A percentile compares a stretch with the other conserved stretches of the same genome.
phyloP scores from a whole-genome alignment of 2,329 filamentous ascomycete species.

The Sphaceloma murrayae region DNA sequence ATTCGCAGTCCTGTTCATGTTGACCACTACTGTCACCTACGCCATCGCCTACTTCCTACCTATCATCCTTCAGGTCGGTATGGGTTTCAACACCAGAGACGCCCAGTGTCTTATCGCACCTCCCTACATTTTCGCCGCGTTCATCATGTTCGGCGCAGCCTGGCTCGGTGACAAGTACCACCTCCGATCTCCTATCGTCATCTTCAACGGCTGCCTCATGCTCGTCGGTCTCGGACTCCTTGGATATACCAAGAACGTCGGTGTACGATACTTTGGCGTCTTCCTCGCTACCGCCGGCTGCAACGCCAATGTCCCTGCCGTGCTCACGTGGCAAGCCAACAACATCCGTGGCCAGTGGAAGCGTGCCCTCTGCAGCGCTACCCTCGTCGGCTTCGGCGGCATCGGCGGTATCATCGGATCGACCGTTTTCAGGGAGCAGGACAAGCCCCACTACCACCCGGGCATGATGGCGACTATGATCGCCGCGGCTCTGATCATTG shows the following conservation, averaged over 20 bases:
- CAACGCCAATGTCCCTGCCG: slow-evolving; percentile 57
- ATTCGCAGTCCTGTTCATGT: slow-evolving; percentile 46
- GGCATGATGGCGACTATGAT: slow-evolving; percentile 28
- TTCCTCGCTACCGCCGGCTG: slow-evolving; percentile 29
- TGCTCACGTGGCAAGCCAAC: slow-evolving; percentile 75
- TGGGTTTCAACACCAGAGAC: slow-evolving; percentile 27
- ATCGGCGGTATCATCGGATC: slow-evolving; percentile 58
- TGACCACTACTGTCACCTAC: slow-evolving; percentile 49
- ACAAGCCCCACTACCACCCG: slow-evolving; percentile 27
- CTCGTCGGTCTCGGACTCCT: slow-evolving; percentile 29
- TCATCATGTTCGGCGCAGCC: slow-evolving; percentile 27
- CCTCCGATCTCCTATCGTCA: slow-evolving; percentile 28
- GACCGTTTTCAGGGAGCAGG: slow-evolving; percentile 29
- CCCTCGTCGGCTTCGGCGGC: slow-evolving; percentile 65
- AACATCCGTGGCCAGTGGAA: slow-evolving; percentile 88
- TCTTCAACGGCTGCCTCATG: slow-evolving; percentile 28
- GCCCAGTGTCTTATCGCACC: slow-evolving; percentile 29
- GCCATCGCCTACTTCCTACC: slow-evolving; percentile 31
- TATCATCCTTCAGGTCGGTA: slow-evolving; percentile 30
- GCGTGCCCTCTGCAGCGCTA: slow-evolving; percentile 67
- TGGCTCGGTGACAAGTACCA: slow-evolving; percentile 28
- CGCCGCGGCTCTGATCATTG: slow-evolving; percentile 24
- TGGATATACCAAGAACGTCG: slow-evolving; percentile 25
- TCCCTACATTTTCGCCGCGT: slow-evolving; percentile 26
- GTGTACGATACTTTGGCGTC: slow-evolving; percentile 29